Evolutionary conservation across 2,329 filamentous ascomycete genomes (phyloP), one percentile per base, ranked within the genome.

Genomic region (Sphaerostilbella broomeana): DNA sequence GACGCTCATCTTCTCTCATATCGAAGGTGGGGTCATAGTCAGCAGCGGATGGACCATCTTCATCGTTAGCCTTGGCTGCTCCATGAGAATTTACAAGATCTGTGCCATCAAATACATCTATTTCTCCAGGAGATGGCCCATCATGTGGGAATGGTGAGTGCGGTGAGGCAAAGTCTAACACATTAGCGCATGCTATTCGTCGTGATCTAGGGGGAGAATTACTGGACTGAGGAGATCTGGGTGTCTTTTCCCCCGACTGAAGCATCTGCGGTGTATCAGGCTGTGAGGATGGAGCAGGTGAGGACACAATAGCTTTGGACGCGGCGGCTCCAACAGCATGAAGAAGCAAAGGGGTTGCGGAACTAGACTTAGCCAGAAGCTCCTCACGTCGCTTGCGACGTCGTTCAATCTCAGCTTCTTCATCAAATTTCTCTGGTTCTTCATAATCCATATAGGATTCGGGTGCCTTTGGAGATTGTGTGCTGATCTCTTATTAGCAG

Each of bases 1-100:
- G 78, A 43, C 78, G 72, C 52, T 79, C 78, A 51, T 95, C 88
- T 59, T 94, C 86, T 58, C 83, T 73, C 84, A 90, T 92, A 56
- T 95, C 89, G 50, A 81, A 71, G 2, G 81, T 92, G 1, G 89
- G 89, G 55, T 95, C 86, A 58, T 95, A 95, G 60, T 95, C 86
- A 43, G 87, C 88, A 31, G 89, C 89, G n/a, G 88, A 95, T 5
- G 86, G 84, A 6, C 83, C 86, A 52, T 92, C 83, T 47, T 77
- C 74, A 2, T 70, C 67, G 9, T 56, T 48, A 12, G 47, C 45
- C 34, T 65, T 63, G 28, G 51, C 52, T 46, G 67, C 62, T 24
- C 64, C 68, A 51, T 77, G 72, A 5, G 57, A 67, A 55, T 86
- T 84, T 60, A 79, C 76, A 48, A 86, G 70, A 48, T 81, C 76